Evolutionary conservation across 2,329 filamentous ascomycete genomes (phyloP).

Genomic region (Trichophyton rubrum): DNA sequence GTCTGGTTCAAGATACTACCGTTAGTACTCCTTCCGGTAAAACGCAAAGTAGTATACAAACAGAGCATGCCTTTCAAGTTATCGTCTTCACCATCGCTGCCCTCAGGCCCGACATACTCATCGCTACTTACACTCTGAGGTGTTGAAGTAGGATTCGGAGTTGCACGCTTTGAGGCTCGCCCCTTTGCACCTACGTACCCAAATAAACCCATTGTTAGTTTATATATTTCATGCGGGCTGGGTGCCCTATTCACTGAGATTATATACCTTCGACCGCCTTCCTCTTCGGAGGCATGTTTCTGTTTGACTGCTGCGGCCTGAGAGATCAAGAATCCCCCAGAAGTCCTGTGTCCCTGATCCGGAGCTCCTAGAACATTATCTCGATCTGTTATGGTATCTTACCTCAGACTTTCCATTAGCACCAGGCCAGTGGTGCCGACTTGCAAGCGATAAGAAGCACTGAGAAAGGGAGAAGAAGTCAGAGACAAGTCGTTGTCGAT

Average conservation of each 20-base stretch:
- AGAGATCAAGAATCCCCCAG: constrained; percentile 8
- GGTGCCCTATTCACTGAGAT: constrained; percentile 9
- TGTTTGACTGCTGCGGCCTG: not conserved
- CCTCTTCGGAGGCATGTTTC: constrained; percentile 56
- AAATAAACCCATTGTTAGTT: not conserved
- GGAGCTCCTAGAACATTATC: not conserved
- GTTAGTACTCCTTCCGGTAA: not conserved
- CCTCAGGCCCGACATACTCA: constrained; percentile 44
- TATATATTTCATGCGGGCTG: not conserved
- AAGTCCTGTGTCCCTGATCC: not conserved
- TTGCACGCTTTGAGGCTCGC: constrained; percentile 38
- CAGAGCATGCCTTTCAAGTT: constrained; percentile 35
- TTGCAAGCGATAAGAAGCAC: not conserved
- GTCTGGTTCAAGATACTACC: constrained; percentile 17
- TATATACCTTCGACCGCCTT: constrained; percentile 47
- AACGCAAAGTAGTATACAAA: not conserved
- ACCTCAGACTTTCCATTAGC: not conserved
- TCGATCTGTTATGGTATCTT: not conserved
- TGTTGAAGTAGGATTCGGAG: constrained; percentile 32
- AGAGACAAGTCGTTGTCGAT: too few species aligned
- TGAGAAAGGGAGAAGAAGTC: not conserved
- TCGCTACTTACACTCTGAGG: constrained; percentile 38
- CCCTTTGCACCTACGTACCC: constrained; percentile 25
- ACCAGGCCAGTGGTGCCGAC: not conserved
- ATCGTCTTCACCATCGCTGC: constrained; percentile 35